These are phyloP conservation scores for Avena sativa DNA, from an alignment of 176 grass and related monocot genomes.

Conservation along the genomic window DNA sequence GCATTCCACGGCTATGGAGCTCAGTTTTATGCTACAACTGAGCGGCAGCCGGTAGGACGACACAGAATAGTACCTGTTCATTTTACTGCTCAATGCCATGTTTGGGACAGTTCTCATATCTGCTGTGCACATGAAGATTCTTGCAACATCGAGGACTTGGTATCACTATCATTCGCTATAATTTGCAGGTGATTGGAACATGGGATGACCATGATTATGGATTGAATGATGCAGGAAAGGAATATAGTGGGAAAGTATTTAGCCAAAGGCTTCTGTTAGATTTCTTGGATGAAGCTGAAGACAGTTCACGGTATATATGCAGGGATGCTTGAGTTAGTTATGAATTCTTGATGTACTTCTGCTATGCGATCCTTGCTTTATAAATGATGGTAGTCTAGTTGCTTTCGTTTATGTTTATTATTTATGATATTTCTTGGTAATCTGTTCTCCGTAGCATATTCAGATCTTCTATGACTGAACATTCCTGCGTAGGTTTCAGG, in stretches of 20 bases:
- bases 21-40: conserved; percentile 8
- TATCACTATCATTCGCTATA: conserved; percentile 27
- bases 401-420: not conserved
- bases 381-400: conserved; percentile 3
- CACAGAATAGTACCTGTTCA: conserved; percentile 23
- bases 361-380: not conserved
- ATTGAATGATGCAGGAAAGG: conserved; percentile 97
- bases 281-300: conserved; percentile 90
- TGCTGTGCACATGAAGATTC: not conserved
- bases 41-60: not conserved
- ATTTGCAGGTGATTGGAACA: conserved; percentile 88
- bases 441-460: not conserved
- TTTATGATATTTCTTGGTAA: conserved; percentile 25
- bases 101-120: not conserved
- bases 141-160: not conserved
- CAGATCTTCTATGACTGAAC: not conserved
- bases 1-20: not conserved
- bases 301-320: conserved; percentile 62
- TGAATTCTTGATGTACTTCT: conserved; percentile 23
- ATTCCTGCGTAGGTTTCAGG: conserved; percentile 28
- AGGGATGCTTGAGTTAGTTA: not conserved
- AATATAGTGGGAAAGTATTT: conserved; percentile 64
- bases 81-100: not conserved
- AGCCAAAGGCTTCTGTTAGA: conserved; percentile 85
- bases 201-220: conserved; percentile 99